Conservation (phyloP, 1,284 basidiomycete species). For the Hymenochaete sp. region DNA sequence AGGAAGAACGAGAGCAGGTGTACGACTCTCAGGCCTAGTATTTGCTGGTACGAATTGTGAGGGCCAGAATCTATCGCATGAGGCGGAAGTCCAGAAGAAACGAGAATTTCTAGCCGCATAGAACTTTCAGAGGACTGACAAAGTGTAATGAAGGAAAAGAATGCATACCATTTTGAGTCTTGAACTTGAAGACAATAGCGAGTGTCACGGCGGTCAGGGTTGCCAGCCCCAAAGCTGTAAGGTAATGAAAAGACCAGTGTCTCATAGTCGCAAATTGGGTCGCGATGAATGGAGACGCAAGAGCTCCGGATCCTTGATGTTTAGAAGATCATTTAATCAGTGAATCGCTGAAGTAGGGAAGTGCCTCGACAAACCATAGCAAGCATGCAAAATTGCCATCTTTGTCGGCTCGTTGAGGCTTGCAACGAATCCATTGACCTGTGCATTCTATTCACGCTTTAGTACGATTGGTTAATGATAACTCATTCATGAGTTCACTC, state of each 20-base stretch:
- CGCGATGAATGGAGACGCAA: slow-evolving; percentile 55
- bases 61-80: slow-evolving; percentile 14
- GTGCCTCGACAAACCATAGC: slow-evolving; percentile 33
- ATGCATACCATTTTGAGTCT: slow-evolving; percentile 39
- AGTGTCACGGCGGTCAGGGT: slow-evolving; percentile 37
- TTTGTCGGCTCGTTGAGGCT: slow-evolving; percentile 37
- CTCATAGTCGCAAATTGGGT: slow-evolving; percentile 55
- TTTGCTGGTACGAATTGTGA: slow-evolving; percentile 44
- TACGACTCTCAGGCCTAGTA: slow-evolving; percentile 43
- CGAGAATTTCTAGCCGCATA: not conserved
- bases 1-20: slow-evolving; percentile 53
- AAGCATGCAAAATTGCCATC: slow-evolving; percentile 57
- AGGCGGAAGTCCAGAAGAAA: not conserved
- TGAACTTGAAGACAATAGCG: slow-evolving; percentile 42
- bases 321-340: not conserved
- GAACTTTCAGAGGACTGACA: not conserved
- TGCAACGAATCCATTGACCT: slow-evolving; percentile 48
- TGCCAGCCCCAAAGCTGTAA: slow-evolving; percentile 50
- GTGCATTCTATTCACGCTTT: slow-evolving; percentile 35
- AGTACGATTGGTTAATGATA: not conserved
- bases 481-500: slow-evolving; percentile 4
- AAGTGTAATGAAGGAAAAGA: not conserved
- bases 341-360: not conserved
- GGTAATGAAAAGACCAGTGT: slow-evolving; percentile 52
- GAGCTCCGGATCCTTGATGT: slow-evolving; percentile 52